Base-by-base conservation (phyloP, 495 filamentous ascomycete genomes). In the Hypoxylon crocopeplum region DNA sequence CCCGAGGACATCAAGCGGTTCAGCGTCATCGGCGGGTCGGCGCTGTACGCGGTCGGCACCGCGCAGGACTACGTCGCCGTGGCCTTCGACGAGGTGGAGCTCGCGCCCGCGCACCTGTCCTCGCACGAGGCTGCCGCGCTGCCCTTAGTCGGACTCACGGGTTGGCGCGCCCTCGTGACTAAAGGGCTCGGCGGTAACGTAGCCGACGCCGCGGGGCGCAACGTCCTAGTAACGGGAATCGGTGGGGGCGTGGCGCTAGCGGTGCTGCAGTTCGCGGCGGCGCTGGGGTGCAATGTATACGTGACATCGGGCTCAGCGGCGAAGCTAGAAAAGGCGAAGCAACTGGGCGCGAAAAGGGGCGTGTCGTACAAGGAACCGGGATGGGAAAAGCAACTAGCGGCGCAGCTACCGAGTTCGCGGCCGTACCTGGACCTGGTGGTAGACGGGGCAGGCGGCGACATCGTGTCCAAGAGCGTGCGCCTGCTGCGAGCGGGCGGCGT, bases 141-240 rank as follows among this genome's bases (percentile, higher is more conserved):
- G 24, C 92, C 92, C 1, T 70, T 96, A 25, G 88, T 87, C 0
- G 93, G 91, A 0, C 67, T 96, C 60, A 97, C 93, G n/a, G 93
- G 79, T 8, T 97, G 90, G 89, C 77, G 93, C 27, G 92, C 93
- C 0, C 73, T 92, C 47, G 81, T 92, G 16, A 87, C 79, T 1
- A 97, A 93, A 68, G 81, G 78, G 29, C 48, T 63, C 24, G 87
- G 84, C 11, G 74, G 81, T 47, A 88, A 89, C 55, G 68, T 90
- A 1, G 57, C 90, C 41, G 61, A 88, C 25, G 91, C 88, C 27
- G 42, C 42, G 4, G 89, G 87, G 3, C 74, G 81, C 45, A 90
- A 89, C 54, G 69, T 93, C 2, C 66, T 93, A 33, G 65, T 93
- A 22, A 92, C 90, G 3, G 90, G 90, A 2, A 91, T 93, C 70